Base-by-base conservation (phyloP, 441 rosid genomes). In the Metrosideros polymorpha region DNA sequence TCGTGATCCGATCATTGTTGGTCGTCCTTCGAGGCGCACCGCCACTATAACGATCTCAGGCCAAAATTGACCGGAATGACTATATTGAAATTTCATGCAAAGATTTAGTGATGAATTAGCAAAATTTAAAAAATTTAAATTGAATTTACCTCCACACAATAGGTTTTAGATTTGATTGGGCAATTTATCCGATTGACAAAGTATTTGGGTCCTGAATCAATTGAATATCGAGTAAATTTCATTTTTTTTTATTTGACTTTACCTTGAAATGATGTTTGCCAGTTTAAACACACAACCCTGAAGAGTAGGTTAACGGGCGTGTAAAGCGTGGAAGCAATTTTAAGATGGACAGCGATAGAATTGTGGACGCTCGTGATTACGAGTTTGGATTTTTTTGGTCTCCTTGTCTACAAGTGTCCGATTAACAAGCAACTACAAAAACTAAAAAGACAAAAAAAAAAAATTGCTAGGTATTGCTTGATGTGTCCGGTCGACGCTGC, bases 21-120 rank as follows among this genome's bases (percentile, higher is more conserved):
- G 5, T 12, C 18, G 2, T 15, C 15, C 22, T 30, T 2, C 2
- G 6, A 15, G 15, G 7, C 61, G 5, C 30, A 2, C 3, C 10
- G 7, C 3, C 6, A 2, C 0, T 27, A 1, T 3, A 2, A 3
- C 0, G 30, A 27, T 56, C 27, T 27, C 2, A 0, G 0, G 4
- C 1, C 3, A 3, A 71, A 39, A 35, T 71, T 22, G 3, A 0
- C 4, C 0, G 12, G 1, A 71, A 71, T 0, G 7, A 12, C 3
- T 39, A 10, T 2, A 0, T 0, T 39, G 0, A 2, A 22, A 71
- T 71, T 22, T 22, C 1, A 10, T 6, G 15, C 1, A 22, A 39
- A 35, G 0, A 0, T 71, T 22, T 3, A 2, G 5, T 1, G 19
- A 2, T 18, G 9, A 35, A 71, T 71, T 71, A 25, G 15, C 15